A percentile compares a stretch with the other conserved stretches of the same genome.
Conservation (phyloP, 805 yeast species). For the Kuraishia borneana region DNA sequence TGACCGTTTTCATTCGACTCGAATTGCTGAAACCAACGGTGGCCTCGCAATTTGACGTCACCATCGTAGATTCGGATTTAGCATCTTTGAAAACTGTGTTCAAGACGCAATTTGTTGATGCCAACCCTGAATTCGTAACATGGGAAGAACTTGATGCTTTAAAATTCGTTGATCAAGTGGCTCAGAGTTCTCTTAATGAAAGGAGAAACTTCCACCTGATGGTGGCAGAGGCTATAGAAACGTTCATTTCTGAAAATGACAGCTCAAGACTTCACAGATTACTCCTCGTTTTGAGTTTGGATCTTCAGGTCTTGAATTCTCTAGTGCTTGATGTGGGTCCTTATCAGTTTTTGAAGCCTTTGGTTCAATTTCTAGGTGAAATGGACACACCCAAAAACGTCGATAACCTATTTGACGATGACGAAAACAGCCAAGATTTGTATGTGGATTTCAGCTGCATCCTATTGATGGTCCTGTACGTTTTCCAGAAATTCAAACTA, state of each 20-base stretch:
- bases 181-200: slow-evolving; percentile 34
- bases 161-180: slow-evolving; percentile 36
- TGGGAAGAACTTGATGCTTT: slow-evolving; percentile 43
- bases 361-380: slow-evolving; percentile 41
- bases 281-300: slow-evolving; percentile 31
- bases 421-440: slow-evolving; percentile 21
- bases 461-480: slow-evolving; percentile 1
- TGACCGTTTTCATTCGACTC: neutral
- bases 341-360: slow-evolving; percentile 24
- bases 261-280: slow-evolving; percentile 3
- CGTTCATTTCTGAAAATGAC: slow-evolving; percentile 1
- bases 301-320: slow-evolving; percentile 27
- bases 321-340: slow-evolving; percentile 36
- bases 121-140: slow-evolving; percentile 35
- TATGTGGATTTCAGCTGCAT: slow-evolving; percentile 20
- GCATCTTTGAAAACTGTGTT: neutral
- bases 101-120: slow-evolving; percentile 10
- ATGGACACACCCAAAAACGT: slow-evolving; percentile 8
- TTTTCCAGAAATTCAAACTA: neutral
- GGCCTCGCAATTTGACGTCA: neutral
- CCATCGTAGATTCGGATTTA: neutral
- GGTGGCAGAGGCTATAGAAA: slow-evolving; percentile 13
- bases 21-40: neutral
- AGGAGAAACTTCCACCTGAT: slow-evolving; percentile 27
- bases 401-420: slow-evolving; percentile 31